Base-by-base conservation (phyloP, 768 basidiomycete genomes). In the Naematelia aurantialba region DNA sequence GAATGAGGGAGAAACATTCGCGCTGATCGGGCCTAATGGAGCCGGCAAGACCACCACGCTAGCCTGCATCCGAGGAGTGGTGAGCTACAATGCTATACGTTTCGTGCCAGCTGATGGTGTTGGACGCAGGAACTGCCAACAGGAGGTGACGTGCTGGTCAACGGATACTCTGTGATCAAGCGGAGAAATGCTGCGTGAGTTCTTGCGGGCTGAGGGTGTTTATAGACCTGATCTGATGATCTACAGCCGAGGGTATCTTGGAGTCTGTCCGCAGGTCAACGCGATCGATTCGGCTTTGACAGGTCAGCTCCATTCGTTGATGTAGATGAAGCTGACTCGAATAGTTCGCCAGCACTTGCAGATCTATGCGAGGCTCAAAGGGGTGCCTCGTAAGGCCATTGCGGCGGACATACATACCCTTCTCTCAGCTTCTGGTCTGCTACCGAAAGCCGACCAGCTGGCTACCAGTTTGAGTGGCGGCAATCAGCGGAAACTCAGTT, bases 21-120 rank as follows among this genome's bases (percentile, higher is more conserved):
- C 85, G 3, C 74, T 89, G 61, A 79, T 90, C 14, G 89, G 89
- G 1, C 89, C 89, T 1, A 90, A 89, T 63, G 89, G 89, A 5
- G 89, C 88, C 10, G 88, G 89, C 0, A 89, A 89, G 76, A 89
- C 87, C 11, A 89, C 89, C 0, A 86, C 85, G 0, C 88, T 89
- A 75, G 87, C 88, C 22, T 73, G 88, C 69, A 89, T 90, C 59
- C 85, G 67, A 5, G 67, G 67, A 45, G 53, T 68, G 19, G 64
- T 65, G 57, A 59, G 64, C 52, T 31, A 51, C 34, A 42, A 19
- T 8, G 11, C 3, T n/a, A 52, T 24, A 25, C 50, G 5, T 22
- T 52, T 4, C 8, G 21, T 11, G 5, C 17, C 12, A 25, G 27
- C 27, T 30, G 44, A 54, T 42, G 17, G 17, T 39, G 34, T 4